Base-by-base conservation (phyloP, 176 grass and related monocot species). In the Zoysia pacifica region DNA sequence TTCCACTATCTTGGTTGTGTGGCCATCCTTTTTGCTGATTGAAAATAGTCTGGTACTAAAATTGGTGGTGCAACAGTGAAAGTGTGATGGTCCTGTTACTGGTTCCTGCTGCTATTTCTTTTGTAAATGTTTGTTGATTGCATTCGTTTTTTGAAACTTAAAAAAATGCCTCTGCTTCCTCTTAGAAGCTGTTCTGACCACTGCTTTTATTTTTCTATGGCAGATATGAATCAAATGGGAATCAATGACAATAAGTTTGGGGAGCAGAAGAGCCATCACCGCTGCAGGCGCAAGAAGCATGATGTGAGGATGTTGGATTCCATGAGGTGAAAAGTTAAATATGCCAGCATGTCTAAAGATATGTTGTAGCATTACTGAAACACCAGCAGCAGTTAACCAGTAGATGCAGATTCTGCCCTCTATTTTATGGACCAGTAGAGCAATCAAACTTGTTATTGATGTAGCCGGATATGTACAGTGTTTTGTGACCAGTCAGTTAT, bases 191-290 rank as follows among this genome's bases (percentile, higher is more conserved):
- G 14, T 62, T 15, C 37, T 88, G 67, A 51, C 39, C 67, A 16
- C 4, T 20, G 52, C 19, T 81, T 3, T 38, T 52, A 47, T 84
- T 28, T 51, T 41, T 11, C 9, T 67, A 48, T 71, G 28, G 49
- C 83, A 79, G 86, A 89, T 75, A 84, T 86, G 64, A 82, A 81
- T 76, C 79, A 86, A 70, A 94, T 91, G 89, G 84, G 40, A 14
- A 86, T 91, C 69, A 70, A 81, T 18, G 86, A 91, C 45, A 87
- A 49, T 74, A 89, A 86, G 70, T 94, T 94, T 84, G 76, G 83
- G 42, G 92, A 91, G 83, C 92, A 94, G 79, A 94, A 94, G 81
- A 86, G 80, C 67, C 89, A 91, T 81, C 77, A 91, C 69, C 86
- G 89, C 3, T 73, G 89, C 58, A 91, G 92, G 59, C 89, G 92